Percentiles rank a stretch among this genome's conserved stretches.
These are phyloP conservation scores for Neofusicoccum ribis DNA, from an alignment of 2,329 filamentous ascomycete species.

Conservation along the genomic window DNA sequence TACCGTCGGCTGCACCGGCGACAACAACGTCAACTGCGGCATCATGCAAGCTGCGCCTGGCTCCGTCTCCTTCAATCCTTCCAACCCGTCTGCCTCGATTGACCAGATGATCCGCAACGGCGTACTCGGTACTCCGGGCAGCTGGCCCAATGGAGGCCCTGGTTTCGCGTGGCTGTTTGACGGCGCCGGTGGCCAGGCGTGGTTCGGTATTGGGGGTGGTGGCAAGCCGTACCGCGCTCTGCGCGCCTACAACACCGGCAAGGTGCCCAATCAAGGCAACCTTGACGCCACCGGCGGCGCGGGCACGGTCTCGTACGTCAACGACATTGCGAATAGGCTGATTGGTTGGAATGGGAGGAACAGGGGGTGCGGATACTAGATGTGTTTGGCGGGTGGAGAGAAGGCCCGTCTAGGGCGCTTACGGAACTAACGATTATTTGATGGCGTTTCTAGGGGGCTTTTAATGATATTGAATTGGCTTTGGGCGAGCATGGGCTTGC, in stretches of 20 bases:
- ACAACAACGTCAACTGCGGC: conserved; percentile 21
- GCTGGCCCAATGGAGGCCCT: conserved; percentile 18
- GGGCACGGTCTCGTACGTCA: conserved; percentile 22
- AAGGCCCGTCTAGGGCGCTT: too few species aligned
- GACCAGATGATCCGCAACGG: conserved; percentile 25
- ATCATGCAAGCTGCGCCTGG: conserved; percentile 24
- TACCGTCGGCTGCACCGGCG: conserved; percentile 21
- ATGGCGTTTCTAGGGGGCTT: too few species aligned
- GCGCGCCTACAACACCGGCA: conserved; percentile 22
- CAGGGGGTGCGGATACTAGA: not conserved
- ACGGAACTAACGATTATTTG: too few species aligned
- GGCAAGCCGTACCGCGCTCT: conserved; percentile 22
- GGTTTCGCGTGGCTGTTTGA: conserved; percentile 19
- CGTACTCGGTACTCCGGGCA: conserved; percentile 19
- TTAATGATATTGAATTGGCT: too few species aligned
- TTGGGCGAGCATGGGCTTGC: too few species aligned
- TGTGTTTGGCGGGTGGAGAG: too few species aligned
- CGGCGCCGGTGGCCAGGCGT: not conserved
- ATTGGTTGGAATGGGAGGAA: conserved; percentile 25
- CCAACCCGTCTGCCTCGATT: conserved; percentile 20
- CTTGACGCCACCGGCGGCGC: conserved; percentile 12
- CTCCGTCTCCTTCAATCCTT: conserved; percentile 19
- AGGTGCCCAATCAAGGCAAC: not conserved
- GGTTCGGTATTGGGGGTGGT: not conserved
- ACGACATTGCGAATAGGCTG: conserved; percentile 28